Conservation (phyloP, 257 asterid species). For the Solanum chiquidenum region DNA sequence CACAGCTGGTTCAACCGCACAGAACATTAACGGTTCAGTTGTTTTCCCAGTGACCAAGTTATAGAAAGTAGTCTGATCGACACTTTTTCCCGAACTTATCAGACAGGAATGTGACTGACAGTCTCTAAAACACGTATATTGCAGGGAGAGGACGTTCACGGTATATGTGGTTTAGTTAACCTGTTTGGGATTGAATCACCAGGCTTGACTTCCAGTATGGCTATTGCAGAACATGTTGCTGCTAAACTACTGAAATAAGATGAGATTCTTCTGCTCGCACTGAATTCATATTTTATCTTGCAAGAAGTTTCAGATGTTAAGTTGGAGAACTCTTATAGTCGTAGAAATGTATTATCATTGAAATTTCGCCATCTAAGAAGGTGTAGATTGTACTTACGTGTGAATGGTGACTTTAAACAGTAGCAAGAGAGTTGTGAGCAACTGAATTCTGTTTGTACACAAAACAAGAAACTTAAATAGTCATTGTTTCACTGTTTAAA, state of each 20-base stretch:
- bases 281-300: not conserved
- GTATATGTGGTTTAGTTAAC: slow-evolving; percentile 50
- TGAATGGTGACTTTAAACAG: not conserved
- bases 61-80: not conserved
- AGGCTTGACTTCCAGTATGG: slow-evolving; percentile 69
- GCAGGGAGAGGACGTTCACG: slow-evolving; percentile 68
- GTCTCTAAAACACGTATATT: not conserved
- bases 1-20: too few species aligned
- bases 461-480: not conserved
- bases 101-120: not conserved
- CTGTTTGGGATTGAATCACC: slow-evolving; percentile 88
- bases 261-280: not conserved
- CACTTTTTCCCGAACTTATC: rapidly evolving
- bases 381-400: not conserved
- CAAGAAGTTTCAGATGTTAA: not conserved
- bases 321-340: not conserved
- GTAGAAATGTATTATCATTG: not conserved
- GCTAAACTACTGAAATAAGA: slow-evolving; percentile 13
- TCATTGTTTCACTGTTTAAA: not conserved
- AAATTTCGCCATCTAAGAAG: not conserved
- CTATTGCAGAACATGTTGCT: slow-evolving; percentile 72
- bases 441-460: not conserved
- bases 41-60: not conserved
- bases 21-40: not conserved
- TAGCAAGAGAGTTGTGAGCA: not conserved